Evolutionary conservation across 352 stramenopile species (phyloP).

Genomic region (Globisporangium mamillatum): DNA sequence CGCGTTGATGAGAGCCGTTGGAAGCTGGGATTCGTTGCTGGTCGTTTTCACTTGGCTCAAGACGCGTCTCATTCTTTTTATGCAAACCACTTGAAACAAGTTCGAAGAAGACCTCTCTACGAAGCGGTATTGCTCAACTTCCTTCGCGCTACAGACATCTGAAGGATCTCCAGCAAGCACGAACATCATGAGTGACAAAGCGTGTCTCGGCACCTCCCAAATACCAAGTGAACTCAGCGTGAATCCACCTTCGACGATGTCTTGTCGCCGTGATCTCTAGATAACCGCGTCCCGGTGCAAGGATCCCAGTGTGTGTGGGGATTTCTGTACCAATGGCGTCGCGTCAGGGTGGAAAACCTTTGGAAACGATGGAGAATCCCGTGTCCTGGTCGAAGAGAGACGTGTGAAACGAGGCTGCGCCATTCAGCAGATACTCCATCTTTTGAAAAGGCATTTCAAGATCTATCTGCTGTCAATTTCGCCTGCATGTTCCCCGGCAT

Average conservation of each 20-base stretch:
- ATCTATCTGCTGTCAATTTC: slow-evolving; percentile 10
- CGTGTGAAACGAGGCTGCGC: slow-evolving; percentile 2
- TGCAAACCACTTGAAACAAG: slow-evolving; percentile 8
- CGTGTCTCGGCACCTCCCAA: not conserved
- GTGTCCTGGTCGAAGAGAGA: not conserved
- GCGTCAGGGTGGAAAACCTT: slow-evolving; percentile 8
- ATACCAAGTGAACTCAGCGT: not conserved
- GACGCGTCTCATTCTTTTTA: not conserved
- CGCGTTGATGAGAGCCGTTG: slow-evolving; percentile 5
- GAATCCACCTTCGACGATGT: not conserved
- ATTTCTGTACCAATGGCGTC: slow-evolving; percentile 11
- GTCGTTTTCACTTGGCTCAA: not conserved
- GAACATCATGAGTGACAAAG: slow-evolving; percentile 8
- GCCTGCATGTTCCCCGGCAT: not conserved
- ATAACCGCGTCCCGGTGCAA: slow-evolving; percentile 5
- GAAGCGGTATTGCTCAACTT: slow-evolving; percentile 11
- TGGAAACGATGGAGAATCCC: not conserved
- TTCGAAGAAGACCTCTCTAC: not conserved
- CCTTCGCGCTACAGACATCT: not conserved
- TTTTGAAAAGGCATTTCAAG: slow-evolving; percentile 9
- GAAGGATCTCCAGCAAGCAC: not conserved
- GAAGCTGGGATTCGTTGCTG: not conserved
- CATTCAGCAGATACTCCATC: slow-evolving; percentile 7
- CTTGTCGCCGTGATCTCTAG: slow-evolving; percentile 10
- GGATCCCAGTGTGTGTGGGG: slow-evolving; percentile 1